Evolutionary conservation across 441 rosid species (phyloP).

Genomic region (Erodium texanum): DNA sequence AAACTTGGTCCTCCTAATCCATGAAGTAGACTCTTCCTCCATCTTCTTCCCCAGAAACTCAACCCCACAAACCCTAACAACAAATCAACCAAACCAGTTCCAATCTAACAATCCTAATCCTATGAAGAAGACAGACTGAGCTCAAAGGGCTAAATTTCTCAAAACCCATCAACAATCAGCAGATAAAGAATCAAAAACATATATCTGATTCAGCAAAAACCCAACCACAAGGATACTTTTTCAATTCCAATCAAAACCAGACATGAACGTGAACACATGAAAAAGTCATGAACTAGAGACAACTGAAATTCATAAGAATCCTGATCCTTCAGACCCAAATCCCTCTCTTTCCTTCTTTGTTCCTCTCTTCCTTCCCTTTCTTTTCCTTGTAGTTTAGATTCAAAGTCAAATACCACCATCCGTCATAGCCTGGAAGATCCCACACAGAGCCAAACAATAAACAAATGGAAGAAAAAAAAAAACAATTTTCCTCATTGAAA

Average conservation of each 20-base stretch:
- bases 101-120: not conserved
- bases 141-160: not conserved
- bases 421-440: slow-evolving; percentile 42
- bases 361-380: not conserved
- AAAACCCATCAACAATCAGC: not conserved
- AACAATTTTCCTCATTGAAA: slow-evolving; percentile 5
- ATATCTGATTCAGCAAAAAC: not conserved
- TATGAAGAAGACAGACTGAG: not conserved
- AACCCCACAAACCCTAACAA: slow-evolving; percentile 30
- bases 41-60: slow-evolving; percentile 27
- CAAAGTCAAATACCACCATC: slow-evolving; percentile 49
- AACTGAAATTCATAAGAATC: not conserved
- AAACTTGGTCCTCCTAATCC: slow-evolving; percentile 86
- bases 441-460: not conserved
- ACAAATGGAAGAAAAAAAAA: slow-evolving; percentile 17
- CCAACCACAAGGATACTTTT: not conserved
- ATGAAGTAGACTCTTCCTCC: slow-evolving; percentile 71
- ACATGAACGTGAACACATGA: no score
- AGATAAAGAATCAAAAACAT: not conserved
- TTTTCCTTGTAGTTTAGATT: slow-evolving; percentile 14
- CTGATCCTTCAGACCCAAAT: not conserved
- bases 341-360: not conserved
- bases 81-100: not conserved
- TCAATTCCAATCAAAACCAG: not conserved
- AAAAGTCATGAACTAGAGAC: not conserved